A percentile compares a stretch with the other conserved stretches of the same genome.
These are phyloP conservation scores for Daldinia eschscholtzii DNA, from an alignment of 2,329 filamentous ascomycete species.

Conservation along the genomic window DNA sequence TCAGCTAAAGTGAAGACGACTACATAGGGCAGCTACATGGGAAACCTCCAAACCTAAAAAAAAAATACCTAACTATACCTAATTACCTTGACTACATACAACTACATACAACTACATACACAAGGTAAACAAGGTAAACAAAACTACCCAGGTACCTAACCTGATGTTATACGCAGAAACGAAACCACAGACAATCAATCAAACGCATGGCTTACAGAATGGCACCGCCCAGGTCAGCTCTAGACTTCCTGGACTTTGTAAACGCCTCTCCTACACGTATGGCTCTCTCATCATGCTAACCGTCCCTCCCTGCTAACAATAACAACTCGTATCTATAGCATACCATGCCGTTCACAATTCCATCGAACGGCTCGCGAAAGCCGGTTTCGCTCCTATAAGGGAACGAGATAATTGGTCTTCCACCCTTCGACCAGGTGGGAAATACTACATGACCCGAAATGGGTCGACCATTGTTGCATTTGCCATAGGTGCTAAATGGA, in stretches of 20 bases:
- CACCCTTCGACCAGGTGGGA: constrained; percentile 84
- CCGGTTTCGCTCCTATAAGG: constrained; percentile 88
- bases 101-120: too few species aligned
- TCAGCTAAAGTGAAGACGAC: background rate
- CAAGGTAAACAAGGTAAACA: background rate
- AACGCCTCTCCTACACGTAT: constrained; percentile 94
- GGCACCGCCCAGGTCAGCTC: constrained; percentile 69
- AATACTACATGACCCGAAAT: constrained; percentile 97
- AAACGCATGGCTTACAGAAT: constrained; percentile 54
- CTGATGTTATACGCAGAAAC: background rate
- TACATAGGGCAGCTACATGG: background rate
- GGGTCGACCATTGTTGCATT: constrained; percentile 93
- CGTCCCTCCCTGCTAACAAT: constrained; percentile 32
- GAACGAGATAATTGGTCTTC: constrained; percentile 92
- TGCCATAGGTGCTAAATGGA: constrained; percentile 90
- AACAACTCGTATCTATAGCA: constrained; percentile 65
- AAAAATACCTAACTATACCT: too few species aligned
- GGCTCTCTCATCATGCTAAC: constrained; percentile 12
- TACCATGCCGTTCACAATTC: constrained; percentile 93
- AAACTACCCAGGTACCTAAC: background rate
- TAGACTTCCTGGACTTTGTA: constrained; percentile 93
- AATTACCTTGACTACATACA: too few species aligned
- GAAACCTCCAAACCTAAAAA: too few species aligned
- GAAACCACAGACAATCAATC: too few species aligned
- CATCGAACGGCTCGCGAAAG: constrained; percentile 79